Conservation (phyloP, 176 grass and related monocot species). For the Avena atlantica region DNA sequence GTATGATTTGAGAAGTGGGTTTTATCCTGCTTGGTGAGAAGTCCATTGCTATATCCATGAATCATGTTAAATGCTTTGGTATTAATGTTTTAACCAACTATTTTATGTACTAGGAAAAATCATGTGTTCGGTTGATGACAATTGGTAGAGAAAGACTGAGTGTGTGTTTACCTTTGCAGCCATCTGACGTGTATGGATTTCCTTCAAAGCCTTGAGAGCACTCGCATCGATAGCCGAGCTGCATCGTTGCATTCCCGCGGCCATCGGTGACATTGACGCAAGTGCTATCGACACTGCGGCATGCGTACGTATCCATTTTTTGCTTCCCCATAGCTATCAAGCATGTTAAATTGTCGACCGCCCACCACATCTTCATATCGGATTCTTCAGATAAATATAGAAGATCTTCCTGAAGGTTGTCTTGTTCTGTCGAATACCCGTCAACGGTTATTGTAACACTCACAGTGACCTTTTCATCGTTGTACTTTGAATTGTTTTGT, state of each 20-base stretch:
- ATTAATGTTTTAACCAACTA: not conserved
- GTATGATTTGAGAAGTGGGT: not conserved
- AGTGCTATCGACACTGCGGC: not conserved
- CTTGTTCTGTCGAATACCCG: rapidly evolving
- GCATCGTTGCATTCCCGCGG: rapidly evolving
- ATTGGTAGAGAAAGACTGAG: not conserved
- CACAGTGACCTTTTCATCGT: rapidly evolving
- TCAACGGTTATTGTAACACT: rapidly evolving
- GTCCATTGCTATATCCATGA: not conserved
- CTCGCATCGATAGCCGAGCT: constrained; percentile 46
- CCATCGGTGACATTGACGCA: not conserved
- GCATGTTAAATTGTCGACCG: not conserved
- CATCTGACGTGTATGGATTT: constrained; percentile 48
- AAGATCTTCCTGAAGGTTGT: rapidly evolving
- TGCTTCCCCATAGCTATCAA: not conserved
- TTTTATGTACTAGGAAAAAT: not conserved
- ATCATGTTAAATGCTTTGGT: not conserved
- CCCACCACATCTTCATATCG: constrained; percentile 19
- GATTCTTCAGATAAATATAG: not conserved
- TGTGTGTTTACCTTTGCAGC: constrained; percentile 36
- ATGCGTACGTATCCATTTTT: not conserved
- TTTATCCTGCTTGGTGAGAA: not conserved
- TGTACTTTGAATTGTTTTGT: not conserved
- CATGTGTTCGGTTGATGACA: rapidly evolving
- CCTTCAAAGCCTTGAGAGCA: constrained; percentile 36